phyloP scores from a whole-genome alignment of 1,284 basidiomycete species.

The Somion occarium region DNA sequence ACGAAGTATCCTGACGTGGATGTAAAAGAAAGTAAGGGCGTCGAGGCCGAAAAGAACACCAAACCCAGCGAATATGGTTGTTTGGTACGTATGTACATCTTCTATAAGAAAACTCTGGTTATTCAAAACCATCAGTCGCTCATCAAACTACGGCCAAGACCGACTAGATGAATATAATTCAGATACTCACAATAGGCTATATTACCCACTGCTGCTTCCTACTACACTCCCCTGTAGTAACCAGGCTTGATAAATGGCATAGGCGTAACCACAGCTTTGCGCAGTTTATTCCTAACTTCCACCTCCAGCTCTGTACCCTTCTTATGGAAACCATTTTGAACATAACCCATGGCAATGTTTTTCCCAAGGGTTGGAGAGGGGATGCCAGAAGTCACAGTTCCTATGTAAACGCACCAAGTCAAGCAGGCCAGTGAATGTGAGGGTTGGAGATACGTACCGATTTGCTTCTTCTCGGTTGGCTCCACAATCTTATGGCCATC shows the following conservation, averaged over 20 bases:
- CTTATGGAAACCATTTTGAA: conserved; percentile 80
- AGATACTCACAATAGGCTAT: no score
- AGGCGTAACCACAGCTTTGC: conserved; percentile 63
- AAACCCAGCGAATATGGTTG: no score
- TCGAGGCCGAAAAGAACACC: no score
- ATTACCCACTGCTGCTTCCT: no score
- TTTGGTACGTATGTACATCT: no score
- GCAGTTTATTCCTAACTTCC: conserved; percentile 72
- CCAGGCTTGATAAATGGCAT: conserved; percentile 80
- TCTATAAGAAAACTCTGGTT: no score
- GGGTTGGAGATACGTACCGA: conserved; percentile 41
- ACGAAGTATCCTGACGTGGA: no score
- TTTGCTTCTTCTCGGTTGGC: conserved; percentile 29
- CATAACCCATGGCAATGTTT: conserved; percentile 97
- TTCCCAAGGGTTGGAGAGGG: conserved; percentile 87
- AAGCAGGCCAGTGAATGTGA: conserved; percentile 7
- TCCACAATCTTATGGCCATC: conserved; percentile 78
- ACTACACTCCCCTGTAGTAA: conserved; percentile 56
- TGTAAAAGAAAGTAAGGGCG: no score
- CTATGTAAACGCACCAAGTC: conserved; percentile 33
- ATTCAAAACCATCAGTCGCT: no score
- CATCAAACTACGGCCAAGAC: no score
- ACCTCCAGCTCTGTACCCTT: conserved; percentile 82
- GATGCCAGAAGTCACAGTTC: conserved; percentile 88
- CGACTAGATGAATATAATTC: no score